Base-by-base conservation (phyloP, 2,329 filamentous ascomycete genomes). In the Cytospora piceicola region DNA sequence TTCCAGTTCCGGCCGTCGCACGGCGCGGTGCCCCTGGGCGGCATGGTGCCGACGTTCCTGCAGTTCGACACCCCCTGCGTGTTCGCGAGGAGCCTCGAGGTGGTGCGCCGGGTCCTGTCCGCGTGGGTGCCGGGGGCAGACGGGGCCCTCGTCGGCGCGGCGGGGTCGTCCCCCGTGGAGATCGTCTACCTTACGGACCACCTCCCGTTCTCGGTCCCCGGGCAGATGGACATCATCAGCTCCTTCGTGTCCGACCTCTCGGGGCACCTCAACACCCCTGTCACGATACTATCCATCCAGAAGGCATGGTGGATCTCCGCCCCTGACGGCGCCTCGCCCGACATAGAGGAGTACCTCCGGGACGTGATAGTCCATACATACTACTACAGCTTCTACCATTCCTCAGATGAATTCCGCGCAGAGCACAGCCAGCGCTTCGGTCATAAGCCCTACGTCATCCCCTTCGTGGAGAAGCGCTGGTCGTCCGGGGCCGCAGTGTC, bases 1-100 rank as follows among this genome's bases (percentile, higher is more conserved):
- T 58, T 64, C 46, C 61, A 64, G 46, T 58, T 64, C 14, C 55
- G 61, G 1, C 61, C 61, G 1, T 58, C 54, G 4, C 61, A 64
- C n/a, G 55, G 54, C 15, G 8, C 42, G 4, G 46, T 53, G 4
- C n/a, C 61, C 4, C 20, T 64, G 17, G 24, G 20, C 7, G 61
- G 55, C 11, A 64, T 58, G 54, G 17, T 53, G 1, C 7, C 24
- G 12, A 64, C 61, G 2, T 64, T 64, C 32, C 24, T 36, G 3
- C 55, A 52, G 20, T 64, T 64, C 14, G 61, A 64, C 6, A 58
- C 55, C 3, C 61, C 61, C 22, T 58, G 46, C 7, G 20, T 58
- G 1, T 58, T 58, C 32, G 54, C 61, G 22, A 24, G 55, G 14
- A 32, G 42, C 30, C 61, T 58, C n/a, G 20, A 24, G 8, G 32